phyloP scores from a whole-genome alignment of 805 yeast genomes.

The Yamadazyma sp. region DNA sequence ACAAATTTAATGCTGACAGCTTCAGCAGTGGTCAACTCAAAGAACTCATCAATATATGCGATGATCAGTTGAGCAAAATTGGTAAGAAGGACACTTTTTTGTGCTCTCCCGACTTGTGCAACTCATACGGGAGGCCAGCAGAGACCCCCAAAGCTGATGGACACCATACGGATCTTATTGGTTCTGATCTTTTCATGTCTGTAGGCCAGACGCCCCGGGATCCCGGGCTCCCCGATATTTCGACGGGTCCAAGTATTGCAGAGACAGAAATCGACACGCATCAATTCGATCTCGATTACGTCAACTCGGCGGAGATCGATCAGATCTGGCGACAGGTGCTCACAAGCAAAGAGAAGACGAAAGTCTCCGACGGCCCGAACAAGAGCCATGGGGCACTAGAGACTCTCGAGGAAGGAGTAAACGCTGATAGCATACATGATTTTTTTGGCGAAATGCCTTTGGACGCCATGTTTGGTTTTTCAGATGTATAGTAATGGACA shows the following conservation, averaged over 20 bases:
- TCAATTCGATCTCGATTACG: conserved; percentile 18
- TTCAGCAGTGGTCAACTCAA: conserved; percentile 24
- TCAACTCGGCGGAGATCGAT: conserved; percentile 31
- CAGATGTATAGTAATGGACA: neutral
- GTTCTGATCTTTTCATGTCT: no score
- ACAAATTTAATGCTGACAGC: conserved; percentile 13
- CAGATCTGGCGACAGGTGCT: conserved; percentile 36
- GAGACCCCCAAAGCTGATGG: no score
- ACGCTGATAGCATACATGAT: conserved; percentile 17
- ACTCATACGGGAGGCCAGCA: no score
- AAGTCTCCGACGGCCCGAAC: no score
- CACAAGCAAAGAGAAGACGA: conserved; percentile 13
- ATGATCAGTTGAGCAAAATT: conserved; percentile 22
- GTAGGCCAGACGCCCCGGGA: no score
- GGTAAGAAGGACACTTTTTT: conserved; percentile 20
- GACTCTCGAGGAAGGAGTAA: no score
- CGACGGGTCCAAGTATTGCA: no score
- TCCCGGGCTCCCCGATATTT: no score
- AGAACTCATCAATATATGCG: conserved; percentile 29
- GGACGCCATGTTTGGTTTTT: conserved; percentile 18
- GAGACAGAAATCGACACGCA: neutral
- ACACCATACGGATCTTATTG: no score
- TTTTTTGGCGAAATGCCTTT: conserved; percentile 29
- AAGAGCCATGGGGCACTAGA: no score
- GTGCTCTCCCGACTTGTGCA: no score